These are phyloP conservation scores for Chytriomyces hyalinus DNA, from an alignment of 192 early-diverging fungal genomes.

Conservation along the genomic window DNA sequence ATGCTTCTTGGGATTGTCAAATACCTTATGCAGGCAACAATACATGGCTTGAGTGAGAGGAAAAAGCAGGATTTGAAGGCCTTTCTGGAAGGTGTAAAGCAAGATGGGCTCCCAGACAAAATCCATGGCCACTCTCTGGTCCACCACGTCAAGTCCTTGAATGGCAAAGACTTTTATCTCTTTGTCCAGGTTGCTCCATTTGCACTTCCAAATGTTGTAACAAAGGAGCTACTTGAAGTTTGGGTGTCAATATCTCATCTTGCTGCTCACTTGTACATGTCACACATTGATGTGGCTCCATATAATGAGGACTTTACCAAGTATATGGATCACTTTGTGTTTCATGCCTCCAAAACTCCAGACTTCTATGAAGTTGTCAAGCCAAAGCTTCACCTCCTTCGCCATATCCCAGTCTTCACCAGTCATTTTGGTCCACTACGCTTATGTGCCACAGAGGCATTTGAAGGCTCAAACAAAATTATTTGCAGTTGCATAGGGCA, in stretches of 20 bases:
- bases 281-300: background rate
- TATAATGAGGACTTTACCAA: background rate
- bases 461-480: too few species aligned
- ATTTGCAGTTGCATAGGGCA: too few species aligned
- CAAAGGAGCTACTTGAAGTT: background rate
- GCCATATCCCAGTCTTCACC: background rate
- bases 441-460: background rate
- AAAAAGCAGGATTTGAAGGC: background rate
- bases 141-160: background rate
- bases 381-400: background rate
- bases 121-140: conserved; percentile 5
- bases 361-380: background rate
- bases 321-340: background rate
- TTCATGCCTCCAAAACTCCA: background rate
- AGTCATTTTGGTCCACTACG: background rate
- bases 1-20: background rate
- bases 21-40: background rate
- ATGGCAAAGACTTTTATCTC: conserved; percentile 1
- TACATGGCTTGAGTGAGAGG: background rate
- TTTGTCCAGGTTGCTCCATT: background rate
- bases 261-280: background rate
- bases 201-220: background rate
- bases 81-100: background rate
- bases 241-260: background rate
- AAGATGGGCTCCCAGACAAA: background rate